These are phyloP conservation scores for Myxozyma geophila DNA, from an alignment of 805 yeast species.

Conservation along the genomic window DNA sequence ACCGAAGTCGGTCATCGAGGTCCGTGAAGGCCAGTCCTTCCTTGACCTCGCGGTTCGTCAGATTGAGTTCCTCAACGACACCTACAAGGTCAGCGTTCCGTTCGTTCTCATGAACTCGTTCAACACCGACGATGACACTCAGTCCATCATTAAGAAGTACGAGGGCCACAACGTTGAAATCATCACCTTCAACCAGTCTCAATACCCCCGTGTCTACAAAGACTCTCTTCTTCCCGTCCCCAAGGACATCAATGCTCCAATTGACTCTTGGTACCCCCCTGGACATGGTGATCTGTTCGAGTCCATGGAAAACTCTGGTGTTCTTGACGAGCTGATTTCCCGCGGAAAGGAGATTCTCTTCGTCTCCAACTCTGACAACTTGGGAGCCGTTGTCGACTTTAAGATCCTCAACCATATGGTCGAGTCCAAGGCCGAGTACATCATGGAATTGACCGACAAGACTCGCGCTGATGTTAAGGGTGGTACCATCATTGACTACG, in stretches of 20 bases:
- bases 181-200: slow-evolving; percentile 96
- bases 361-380: slow-evolving; percentile 96
- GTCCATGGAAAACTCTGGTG: slow-evolving; percentile 85
- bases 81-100: slow-evolving; percentile 91
- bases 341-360: slow-evolving; percentile 95
- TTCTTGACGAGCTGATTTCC: slow-evolving; percentile 81
- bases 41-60: slow-evolving; percentile 95
- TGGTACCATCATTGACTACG: slow-evolving; percentile 96
- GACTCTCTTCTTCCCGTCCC: slow-evolving; percentile 98
- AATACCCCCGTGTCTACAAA: slow-evolving; percentile 92
- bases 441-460: slow-evolving; percentile 98
- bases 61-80: slow-evolving; percentile 83
- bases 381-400: slow-evolving; percentile 97
- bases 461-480: slow-evolving; percentile 99
- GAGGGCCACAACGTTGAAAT: slow-evolving; percentile 95
- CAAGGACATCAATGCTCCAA: slow-evolving; percentile 66
- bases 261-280: slow-evolving; percentile 98
- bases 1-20: slow-evolving; percentile 97
- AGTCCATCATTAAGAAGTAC: slow-evolving; percentile 92
- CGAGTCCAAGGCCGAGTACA: slow-evolving; percentile 87
- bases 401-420: slow-evolving; percentile 90
- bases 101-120: slow-evolving; percentile 96
- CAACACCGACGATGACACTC: slow-evolving; percentile 96
- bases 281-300: slow-evolving; percentile 99
- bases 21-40: slow-evolving; percentile 97